Base-by-base conservation (phyloP, 306 rosid genomes). In the Cyamopsis tetragonoloba region DNA sequence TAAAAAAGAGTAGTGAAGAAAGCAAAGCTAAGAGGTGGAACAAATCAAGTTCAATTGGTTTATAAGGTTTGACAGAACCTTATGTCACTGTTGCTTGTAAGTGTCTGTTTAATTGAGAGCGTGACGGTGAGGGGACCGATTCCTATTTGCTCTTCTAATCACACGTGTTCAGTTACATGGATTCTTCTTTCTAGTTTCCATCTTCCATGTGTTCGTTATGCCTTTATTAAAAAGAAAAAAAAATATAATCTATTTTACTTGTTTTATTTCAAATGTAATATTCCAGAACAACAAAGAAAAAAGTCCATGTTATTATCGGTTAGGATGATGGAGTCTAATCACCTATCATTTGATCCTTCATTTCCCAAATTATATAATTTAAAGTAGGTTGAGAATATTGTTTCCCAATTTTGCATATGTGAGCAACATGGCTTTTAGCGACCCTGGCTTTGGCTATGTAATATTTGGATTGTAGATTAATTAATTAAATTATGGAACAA, bases 71-170 rank as follows among this genome's bases (percentile, higher is more conserved):
- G 47, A 42, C 6, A 7, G 47, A 32, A 26, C 47, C 27, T 50
- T 56, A 41, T 50, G 77, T 62, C 58, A 43, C 11, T 13, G 66
- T 57, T 39, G 66, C 66, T 51, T 73, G 47, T 55, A 54, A 54
- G 59, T 9, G 57, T 64, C 43, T 56, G 56, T 44, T 23, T 24
- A 24, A 27, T 43, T n/a, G n/a, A n/a, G n/a, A n/a, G n/a, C n/a
- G 32, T 43, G 72, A 17, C 20, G 13, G 23, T 20, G 43, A 10
- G 60, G 67, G 72, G 62, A 58, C 78, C 49, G 67, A 54, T 54
- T 64, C 72, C 66, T 43, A 31, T n/a, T 4, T 5, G 5, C 32
- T 42, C 23, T 24, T 12, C 23, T 43, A 49, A 13, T 59, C 37
- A 75, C 69, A 66, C 69, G 69, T 58, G 50, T 19, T 30, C 61